These are phyloP conservation scores for Elongisporangium anandrum DNA, from an alignment of 352 stramenopile species.

Conservation along the genomic window DNA sequence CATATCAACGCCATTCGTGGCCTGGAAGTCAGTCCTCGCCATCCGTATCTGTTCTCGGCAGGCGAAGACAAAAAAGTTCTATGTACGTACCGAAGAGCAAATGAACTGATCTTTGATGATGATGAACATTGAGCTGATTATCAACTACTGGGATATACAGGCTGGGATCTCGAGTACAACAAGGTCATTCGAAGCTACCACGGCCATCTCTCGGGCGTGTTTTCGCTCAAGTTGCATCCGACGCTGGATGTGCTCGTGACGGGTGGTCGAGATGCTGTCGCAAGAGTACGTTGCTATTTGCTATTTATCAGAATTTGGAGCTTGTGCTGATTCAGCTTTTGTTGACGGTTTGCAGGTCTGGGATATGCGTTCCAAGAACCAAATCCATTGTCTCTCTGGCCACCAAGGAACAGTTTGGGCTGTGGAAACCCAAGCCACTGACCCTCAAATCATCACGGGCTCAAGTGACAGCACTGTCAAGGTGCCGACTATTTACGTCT, in stretches of 20 bases:
- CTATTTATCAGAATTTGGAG: conserved; percentile 43
- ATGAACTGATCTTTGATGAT: neutral
- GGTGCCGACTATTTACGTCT: conserved; percentile 16
- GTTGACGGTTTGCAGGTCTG: conserved; percentile 80
- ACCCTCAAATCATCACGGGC: conserved; percentile 94
- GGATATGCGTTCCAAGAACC: conserved; percentile 99
- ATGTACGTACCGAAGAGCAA: conserved; percentile 29
- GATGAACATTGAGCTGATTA: neutral
- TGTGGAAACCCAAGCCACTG: conserved; percentile 94
- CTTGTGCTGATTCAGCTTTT: conserved; percentile 5
- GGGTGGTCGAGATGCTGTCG: conserved; percentile 90
- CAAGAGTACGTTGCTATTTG: conserved; percentile 41
- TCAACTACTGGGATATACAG: conserved; percentile 5
- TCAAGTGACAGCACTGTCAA: conserved; percentile 95
- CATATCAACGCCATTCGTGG: conserved; percentile 98
- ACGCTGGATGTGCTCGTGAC: conserved; percentile 98
- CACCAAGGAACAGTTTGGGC: conserved; percentile 96
- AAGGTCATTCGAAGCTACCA: conserved; percentile 99
- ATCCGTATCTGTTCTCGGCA: conserved; percentile 98
- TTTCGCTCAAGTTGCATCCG: conserved; percentile 96
- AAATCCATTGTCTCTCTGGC: conserved; percentile 95
- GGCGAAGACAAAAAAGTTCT: conserved; percentile 99
- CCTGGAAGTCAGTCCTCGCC: conserved; percentile 92
- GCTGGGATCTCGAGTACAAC: conserved; percentile 99
- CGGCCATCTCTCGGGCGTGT: conserved; percentile 98